Evolutionary conservation across 345 rosid species (phyloP).

Genomic region (Pistacia vera): DNA sequence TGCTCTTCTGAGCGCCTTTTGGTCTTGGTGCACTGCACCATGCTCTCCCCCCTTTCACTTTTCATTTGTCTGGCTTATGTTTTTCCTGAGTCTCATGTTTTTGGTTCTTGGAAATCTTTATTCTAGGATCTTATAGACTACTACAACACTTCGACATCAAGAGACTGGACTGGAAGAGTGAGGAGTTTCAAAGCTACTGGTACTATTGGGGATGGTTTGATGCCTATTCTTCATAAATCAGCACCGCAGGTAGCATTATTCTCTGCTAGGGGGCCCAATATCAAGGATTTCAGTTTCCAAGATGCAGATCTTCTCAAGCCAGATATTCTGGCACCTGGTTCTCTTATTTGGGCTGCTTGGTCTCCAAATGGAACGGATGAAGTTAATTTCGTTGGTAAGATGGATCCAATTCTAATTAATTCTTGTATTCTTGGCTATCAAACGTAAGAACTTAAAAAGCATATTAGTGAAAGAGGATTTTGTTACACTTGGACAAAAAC

Average conservation of each 20-base stretch:
- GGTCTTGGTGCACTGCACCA: not conserved
- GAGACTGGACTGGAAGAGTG: conserved; percentile 98
- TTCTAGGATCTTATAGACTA: conserved; percentile 88
- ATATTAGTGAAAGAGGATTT: conserved; percentile 11
- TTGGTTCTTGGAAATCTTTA: conserved; percentile 18
- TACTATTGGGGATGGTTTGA: conserved; percentile 92
- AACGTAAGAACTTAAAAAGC: not conserved
- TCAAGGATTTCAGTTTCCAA: conserved; percentile 87
- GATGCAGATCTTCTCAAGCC: conserved; percentile 99
- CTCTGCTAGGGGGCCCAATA: conserved; percentile 97
- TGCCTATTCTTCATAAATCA: conserved; percentile 92
- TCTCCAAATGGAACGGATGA: conserved; percentile 98
- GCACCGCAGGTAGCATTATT: conserved; percentile 97
- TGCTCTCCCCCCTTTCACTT: too few relatives aligned
- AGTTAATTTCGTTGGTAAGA: conserved; percentile 79
- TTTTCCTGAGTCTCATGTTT: conserved; percentile 21
- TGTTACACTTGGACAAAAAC: not conserved
- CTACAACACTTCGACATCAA: conserved; percentile 83
- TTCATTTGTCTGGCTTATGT: not conserved
- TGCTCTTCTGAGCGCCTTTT: not conserved
- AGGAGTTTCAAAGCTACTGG: conserved; percentile 82
- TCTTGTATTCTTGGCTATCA: conserved; percentile 7
- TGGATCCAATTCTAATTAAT: conserved; percentile 5
- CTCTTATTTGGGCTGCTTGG: conserved; percentile 99
- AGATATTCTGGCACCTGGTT: conserved; percentile 95